Base-by-base conservation (phyloP, 139 green algal genomes). In the Pedinophyceae sp. region DNA sequence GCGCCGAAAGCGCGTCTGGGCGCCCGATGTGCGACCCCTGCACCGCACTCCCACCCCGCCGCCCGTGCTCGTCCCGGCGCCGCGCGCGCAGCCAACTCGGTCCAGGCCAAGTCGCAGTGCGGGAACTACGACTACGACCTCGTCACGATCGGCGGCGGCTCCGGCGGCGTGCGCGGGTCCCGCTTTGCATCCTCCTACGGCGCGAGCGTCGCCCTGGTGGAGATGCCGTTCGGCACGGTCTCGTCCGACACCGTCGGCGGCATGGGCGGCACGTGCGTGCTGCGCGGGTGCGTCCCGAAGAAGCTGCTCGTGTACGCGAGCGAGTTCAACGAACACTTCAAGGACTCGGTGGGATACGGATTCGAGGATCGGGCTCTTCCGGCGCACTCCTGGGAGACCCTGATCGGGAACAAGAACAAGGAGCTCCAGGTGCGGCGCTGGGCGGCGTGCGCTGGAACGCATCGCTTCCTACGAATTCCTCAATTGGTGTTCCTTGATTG, bases 121-220 rank as follows among this genome's bases (percentile, higher is more conserved):
- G n/a, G n/a, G n/a, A n/a, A n/a, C n/a, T 77, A 78, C 28, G 75
- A 92, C n/a, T 93, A 77, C 56, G 83, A 93, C 50, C 55, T 93
- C 1, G 80, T 93, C 17, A 82, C 69, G 22, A 82, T 93, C 30
- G 83, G 83, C 19, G 83, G 79, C 7, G 83, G 83, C 54, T 81
- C 61, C 18, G 83, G 75, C 24, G 83, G 83, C 13, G 77, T 87
- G 13, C 71, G 83, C 19, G 80, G 76, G 1, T 72, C 72, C 34
- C 66, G 81, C 20, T 73, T 86, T 26, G 69, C 81, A 2, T 65
- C 81, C 0, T 55, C 62, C 39, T 77, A 75, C 25, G 85, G 86
- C 43, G 40, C 25, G 22, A 2, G 2, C 20, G 82, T 89, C 1
- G 85, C 64, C 3, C 46, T 92, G n/a, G 78, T 65, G 45, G 85